phyloP scores from a whole-genome alignment of 2,329 filamentous ascomycete species.

The Diaporthe eres region DNA sequence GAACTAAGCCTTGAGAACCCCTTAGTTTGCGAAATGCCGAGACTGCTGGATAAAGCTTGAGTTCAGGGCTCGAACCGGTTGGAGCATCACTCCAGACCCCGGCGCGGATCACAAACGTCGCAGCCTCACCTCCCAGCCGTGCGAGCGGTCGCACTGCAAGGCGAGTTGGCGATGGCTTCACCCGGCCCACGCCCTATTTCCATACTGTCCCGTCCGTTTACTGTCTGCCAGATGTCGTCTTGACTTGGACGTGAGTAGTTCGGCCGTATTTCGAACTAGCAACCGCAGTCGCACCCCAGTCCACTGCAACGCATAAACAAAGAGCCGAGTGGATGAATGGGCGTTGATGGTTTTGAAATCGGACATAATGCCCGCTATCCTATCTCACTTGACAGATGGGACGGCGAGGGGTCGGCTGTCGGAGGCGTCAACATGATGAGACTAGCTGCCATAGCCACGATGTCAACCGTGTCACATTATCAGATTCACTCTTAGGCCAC shows the following conservation, averaged over 20 bases:
- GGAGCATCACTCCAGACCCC: constrained; percentile 6
- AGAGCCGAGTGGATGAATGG: background rate
- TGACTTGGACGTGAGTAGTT: constrained; percentile 17
- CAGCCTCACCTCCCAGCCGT: constrained; percentile 12
- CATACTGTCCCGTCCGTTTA: background rate
- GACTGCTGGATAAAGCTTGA: constrained; percentile 17
- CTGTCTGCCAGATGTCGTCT: constrained; percentile 23
- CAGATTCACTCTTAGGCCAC: constrained; percentile 16
- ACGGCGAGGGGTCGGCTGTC: constrained; percentile 26
- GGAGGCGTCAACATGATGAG: constrained; percentile 18
- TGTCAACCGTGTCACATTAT: constrained; percentile 16
- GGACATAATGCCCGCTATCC: constrained; percentile 1
- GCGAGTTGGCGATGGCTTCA: constrained; percentile 18
- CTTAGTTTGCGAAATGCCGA: constrained; percentile 17
- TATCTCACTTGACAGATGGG: constrained; percentile 20
- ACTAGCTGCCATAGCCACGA: constrained; percentile 18
- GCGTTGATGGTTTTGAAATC: background rate
- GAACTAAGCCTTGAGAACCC: constrained; percentile 10
- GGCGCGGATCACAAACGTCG: constrained; percentile 14
- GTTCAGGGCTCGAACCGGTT: constrained; percentile 23
- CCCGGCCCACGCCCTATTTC: background rate
- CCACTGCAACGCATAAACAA: background rate
- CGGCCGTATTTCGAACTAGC: background rate
- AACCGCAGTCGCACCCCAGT: background rate
- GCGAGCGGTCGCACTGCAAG: background rate